Conservation (phyloP, 148 eudicot species). For the Rhododendron henanense region DNA sequence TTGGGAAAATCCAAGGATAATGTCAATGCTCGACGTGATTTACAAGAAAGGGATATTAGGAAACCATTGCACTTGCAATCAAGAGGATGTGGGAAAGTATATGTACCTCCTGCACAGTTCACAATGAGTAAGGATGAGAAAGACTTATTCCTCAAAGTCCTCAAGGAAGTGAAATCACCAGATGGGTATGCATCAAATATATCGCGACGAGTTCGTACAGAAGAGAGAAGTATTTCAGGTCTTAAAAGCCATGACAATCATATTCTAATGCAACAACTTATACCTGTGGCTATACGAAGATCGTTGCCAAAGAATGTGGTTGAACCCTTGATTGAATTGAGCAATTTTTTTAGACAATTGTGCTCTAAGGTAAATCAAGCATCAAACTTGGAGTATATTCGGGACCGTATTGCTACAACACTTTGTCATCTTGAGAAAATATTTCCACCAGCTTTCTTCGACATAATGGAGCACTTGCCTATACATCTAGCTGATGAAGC, state of each 20-base stretch:
- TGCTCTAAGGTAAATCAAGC: background rate
- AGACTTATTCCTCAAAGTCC: background rate
- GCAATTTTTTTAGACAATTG: background rate
- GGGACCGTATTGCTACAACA: constrained; percentile 3
- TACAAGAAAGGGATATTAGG: constrained; percentile 4
- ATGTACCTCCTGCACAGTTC: constrained; percentile 8
- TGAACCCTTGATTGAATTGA: background rate
- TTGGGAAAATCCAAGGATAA: constrained; percentile 20
- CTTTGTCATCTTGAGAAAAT: constrained; percentile 22
- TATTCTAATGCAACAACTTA: too few species aligned
- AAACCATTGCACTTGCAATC: background rate
- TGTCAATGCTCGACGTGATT: constrained; percentile 9
- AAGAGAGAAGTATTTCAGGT: too few species aligned
- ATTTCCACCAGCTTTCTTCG: constrained; percentile 14
- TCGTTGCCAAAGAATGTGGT: constrained; percentile 3
- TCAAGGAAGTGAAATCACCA: constrained; percentile 13
- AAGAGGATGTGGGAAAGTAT: background rate
- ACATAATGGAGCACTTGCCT: constrained; percentile 19
- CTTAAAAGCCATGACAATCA: too few species aligned
- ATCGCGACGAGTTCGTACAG: background rate
- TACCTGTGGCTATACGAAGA: background rate
- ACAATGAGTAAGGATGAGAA: constrained; percentile 14
- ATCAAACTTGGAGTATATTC: background rate
- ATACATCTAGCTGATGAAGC: constrained; percentile 17
- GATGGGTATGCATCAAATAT: constrained; percentile 23